phyloP scores from a whole-genome alignment of 1,284 basidiomycete genomes.

The Tetrapyrgos nigripes region DNA sequence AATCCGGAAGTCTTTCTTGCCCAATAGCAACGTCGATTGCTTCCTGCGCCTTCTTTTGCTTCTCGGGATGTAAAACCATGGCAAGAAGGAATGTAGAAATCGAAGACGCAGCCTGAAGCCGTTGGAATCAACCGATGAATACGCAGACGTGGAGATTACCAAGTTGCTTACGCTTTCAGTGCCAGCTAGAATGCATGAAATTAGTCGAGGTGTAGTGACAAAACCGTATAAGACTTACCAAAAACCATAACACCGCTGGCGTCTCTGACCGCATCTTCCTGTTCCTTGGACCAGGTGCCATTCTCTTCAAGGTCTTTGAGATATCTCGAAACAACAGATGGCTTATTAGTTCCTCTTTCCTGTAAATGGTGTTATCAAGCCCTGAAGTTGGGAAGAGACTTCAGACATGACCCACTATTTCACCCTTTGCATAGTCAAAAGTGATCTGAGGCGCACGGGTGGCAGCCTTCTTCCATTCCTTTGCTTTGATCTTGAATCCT shows the following conservation, averaged over 20 bases:
- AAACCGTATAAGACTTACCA: no score
- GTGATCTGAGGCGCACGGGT: not conserved
- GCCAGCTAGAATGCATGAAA: no score
- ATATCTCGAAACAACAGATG: conserved; percentile 11
- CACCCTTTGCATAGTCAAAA: not conserved
- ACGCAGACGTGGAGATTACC: no score
- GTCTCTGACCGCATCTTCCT: conserved; percentile 1
- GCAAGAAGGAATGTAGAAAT: not conserved
- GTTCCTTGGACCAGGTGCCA: conserved; percentile 9
- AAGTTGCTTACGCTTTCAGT: no score
- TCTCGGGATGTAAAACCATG: not conserved
- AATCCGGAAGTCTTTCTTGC: conserved; percentile 2
- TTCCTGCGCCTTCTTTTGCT: conserved; percentile 1
- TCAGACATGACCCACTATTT: not conserved
- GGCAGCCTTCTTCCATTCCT: conserved; percentile 11
- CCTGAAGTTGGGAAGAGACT: not conserved
- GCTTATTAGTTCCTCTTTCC: conserved; percentile 14
- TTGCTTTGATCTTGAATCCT: conserved; percentile 26
- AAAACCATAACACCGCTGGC: no score
- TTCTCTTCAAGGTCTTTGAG: conserved; percentile 13
- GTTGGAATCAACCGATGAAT: no score
- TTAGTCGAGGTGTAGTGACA: no score
- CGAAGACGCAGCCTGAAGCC: not conserved
- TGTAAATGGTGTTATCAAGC: not conserved
- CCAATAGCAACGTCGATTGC: not conserved